These are phyloP conservation scores for Chamaecyparis obtusa DNA, from an alignment of 75 land plant genomes.

Conservation along the genomic window DNA sequence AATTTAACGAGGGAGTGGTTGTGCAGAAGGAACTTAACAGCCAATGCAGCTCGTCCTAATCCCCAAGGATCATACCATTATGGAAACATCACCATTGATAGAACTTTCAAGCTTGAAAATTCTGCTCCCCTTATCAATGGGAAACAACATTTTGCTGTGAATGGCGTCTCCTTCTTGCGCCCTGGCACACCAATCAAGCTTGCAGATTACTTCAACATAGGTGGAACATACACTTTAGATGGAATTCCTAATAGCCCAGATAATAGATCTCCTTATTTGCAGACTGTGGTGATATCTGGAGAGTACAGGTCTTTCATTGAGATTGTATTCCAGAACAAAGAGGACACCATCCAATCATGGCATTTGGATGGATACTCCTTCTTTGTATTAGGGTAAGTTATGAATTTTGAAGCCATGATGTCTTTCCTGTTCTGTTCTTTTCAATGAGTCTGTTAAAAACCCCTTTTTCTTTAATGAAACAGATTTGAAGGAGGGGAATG, in stretches of 20 bases:
- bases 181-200: conserved; percentile 52
- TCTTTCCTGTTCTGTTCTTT: not conserved
- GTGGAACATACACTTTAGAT: conserved; percentile 30
- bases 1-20: not conserved
- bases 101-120: conserved; percentile 40
- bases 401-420: not conserved
- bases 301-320: too few species aligned
- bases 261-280: too few species aligned
- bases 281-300: too few species aligned
- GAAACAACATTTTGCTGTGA: conserved; percentile 45
- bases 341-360: too few species aligned
- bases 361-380: conserved; percentile 43
- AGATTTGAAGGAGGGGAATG: conserved; percentile 63
- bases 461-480: not conserved
- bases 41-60: conserved; percentile 58
- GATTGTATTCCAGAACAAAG: too few species aligned
- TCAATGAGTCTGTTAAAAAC: not conserved
- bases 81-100: conserved; percentile 42
- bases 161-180: conserved; percentile 43
- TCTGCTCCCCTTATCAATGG: conserved; percentile 22
- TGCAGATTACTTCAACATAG: conserved; percentile 52
- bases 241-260: conserved; percentile 20
- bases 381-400: conserved; percentile 56
- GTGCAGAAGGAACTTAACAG: conserved; percentile 56
- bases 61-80: conserved; percentile 20